phyloP scores from a whole-genome alignment of 139 green algal genomes.

The Nannochloris sp. region DNA sequence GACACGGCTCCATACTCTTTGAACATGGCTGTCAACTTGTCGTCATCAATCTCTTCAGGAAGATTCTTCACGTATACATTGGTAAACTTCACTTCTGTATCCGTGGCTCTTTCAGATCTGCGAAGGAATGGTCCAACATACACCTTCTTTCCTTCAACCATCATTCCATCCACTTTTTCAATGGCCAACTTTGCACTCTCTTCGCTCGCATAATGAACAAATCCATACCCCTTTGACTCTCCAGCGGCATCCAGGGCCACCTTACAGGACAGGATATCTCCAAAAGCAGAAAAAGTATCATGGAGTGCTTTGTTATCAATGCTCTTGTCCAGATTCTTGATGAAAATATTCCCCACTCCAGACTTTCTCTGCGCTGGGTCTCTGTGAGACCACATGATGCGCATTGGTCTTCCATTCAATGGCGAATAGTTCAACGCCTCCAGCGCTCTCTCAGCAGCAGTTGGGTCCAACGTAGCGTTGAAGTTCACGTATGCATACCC shows the following conservation, averaged over 20 bases:
- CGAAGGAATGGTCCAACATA: slow-evolving; percentile 77
- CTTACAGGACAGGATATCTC: slow-evolving; percentile 77
- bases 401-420: slow-evolving; percentile 79
- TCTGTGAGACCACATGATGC: slow-evolving; percentile 91
- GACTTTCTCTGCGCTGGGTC: slow-evolving; percentile 65
- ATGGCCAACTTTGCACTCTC: slow-evolving; percentile 69
- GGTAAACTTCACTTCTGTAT: slow-evolving; percentile 61
- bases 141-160: slow-evolving; percentile 61
- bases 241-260: slow-evolving; percentile 39
- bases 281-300: slow-evolving; percentile 87
- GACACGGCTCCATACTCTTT: slow-evolving; percentile 60
- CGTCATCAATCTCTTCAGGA: slow-evolving; percentile 43
- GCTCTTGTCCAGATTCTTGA: slow-evolving; percentile 91
- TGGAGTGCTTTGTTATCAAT: slow-evolving; percentile 92
- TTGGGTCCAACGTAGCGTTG: slow-evolving; percentile 71
- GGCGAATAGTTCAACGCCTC: slow-evolving; percentile 84
- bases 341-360: slow-evolving; percentile 89
- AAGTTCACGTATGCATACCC: slow-evolving; percentile 97
- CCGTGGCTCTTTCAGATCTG: slow-evolving; percentile 49
- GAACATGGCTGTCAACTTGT: slow-evolving; percentile 61
- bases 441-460: slow-evolving; percentile 70
- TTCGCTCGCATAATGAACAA: slow-evolving; percentile 86
- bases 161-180: slow-evolving; percentile 69
- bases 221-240: slow-evolving; percentile 82
- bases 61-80: slow-evolving; percentile 95